Evolutionary conservation across 306 rosid species (phyloP).

Genomic region (Oemleria cerasiformis): DNA sequence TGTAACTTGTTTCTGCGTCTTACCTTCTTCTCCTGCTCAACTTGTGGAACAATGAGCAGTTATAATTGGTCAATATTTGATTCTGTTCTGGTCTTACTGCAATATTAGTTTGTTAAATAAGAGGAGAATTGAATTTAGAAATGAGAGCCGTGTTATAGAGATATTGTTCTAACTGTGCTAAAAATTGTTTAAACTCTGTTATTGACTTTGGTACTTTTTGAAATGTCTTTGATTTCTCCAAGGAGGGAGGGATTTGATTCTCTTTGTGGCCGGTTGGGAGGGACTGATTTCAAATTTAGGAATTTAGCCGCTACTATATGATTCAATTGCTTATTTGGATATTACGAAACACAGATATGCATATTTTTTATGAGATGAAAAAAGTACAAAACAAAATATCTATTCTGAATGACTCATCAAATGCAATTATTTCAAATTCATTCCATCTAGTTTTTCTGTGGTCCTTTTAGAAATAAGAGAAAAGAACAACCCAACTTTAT

Average conservation of each 20-base stretch:
- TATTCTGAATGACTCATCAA: neutral
- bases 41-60: neutral
- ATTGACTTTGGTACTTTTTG: neutral
- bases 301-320: neutral
- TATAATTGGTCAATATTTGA: neutral
- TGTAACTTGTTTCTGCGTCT: slow-evolving; percentile 12
- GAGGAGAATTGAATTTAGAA: neutral
- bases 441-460: neutral
- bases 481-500: neutral
- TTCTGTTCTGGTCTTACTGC: neutral
- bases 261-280: neutral
- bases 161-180: neutral
- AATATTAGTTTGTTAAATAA: slow-evolving; percentile 6
- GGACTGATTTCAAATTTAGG: neutral
- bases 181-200: neutral
- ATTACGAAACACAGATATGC: no score
- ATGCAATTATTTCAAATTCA: neutral
- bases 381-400: neutral
- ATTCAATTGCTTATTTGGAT: neutral
- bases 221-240: neutral
- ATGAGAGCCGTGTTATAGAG: neutral
- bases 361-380: neutral
- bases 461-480: neutral
- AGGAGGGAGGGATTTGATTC: neutral
- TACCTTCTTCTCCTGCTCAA: slow-evolving; percentile 13